Base-by-base conservation (phyloP, 495 filamentous ascomycete genomes). In the Niebla homalea region DNA sequence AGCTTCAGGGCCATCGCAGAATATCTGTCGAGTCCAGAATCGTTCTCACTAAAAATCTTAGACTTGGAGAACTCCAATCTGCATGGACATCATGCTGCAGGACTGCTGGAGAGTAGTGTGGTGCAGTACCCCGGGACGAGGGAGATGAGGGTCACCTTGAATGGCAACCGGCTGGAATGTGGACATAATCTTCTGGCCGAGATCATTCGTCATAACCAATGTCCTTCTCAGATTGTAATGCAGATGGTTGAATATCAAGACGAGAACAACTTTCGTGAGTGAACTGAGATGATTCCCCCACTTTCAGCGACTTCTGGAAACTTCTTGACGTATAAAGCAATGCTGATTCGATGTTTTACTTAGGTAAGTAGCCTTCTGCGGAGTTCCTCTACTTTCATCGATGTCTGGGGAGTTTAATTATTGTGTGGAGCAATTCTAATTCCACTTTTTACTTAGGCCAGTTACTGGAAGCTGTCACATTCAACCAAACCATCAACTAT, bases 161-260 rank as follows among this genome's bases (percentile, higher is more conserved):
- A 79, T 57, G 81, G 84, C 45, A 98, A 95, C 63, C 76, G 79
- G 7, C 74, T 96, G 22, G 84, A 89, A 55, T 75, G 75, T 57
- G 75, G 81, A 38, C 85, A 86, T 41, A 75, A 79, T 3, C 65
- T 76, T 49, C 71, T 98, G 25, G 79, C 83, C 36, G 72, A 79
- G 32, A 81, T 81, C 19, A 83, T 95, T 50, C 70, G 71, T 8
- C 62, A 72, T 32, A 74, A 75, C 22, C 58, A 77, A 40, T 79
- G 84, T 0, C 89, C 90, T 4, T 72, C 79, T 18, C 79, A 78
- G 52, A 60, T 98, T 20, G 81, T 79, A 19, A 81, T 98, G 72
- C 75, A 84, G 50, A 85, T 90, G 78, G 76, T 96, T 21, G 88
- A 95, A 58, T 94, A 85, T 61, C 73, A 81, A 49, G 76, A 83